Percentiles rank a stretch among this genome's conserved stretches.
phyloP scores from a whole-genome alignment of 2,329 filamentous ascomycete species.

The Penicillium sp. region DNA sequence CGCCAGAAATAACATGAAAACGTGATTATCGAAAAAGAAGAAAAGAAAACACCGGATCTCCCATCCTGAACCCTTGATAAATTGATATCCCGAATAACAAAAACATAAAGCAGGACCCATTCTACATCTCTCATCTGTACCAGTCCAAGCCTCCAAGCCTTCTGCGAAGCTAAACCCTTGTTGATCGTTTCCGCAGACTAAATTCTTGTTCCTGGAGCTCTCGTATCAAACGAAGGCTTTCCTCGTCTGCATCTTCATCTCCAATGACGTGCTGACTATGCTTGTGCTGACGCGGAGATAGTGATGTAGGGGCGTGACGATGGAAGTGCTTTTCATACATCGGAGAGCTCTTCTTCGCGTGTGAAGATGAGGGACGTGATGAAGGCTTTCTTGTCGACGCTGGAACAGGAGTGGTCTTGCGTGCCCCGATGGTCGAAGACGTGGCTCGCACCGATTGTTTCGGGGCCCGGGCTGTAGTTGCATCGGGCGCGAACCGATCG shows the following conservation, averaged over 20 bases:
- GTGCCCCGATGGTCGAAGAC: constrained; percentile 14
- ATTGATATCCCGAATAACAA: constrained; percentile 17
- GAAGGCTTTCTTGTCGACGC: constrained; percentile 30
- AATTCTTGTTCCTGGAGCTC: constrained; percentile 47
- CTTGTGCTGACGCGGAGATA: constrained; percentile 29
- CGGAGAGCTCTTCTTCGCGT: constrained; percentile 38
- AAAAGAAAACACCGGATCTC: constrained; percentile 15
- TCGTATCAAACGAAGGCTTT: constrained; percentile 44
- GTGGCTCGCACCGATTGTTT: constrained; percentile 24
- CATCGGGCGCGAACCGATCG: constrained; percentile 39
- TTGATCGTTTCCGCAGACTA: constrained; percentile 37
- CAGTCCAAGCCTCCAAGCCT: not conserved
- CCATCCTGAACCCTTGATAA: constrained; percentile 11
- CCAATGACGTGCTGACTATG: constrained; percentile 25
- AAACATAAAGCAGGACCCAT: constrained; percentile 11
- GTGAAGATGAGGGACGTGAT: constrained; percentile 38
- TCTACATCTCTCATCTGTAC: constrained; percentile 2
- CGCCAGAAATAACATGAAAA: constrained; percentile 9
- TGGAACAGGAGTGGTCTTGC: constrained; percentile 28
- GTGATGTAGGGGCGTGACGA: constrained; percentile 20
- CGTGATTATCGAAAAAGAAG: not conserved
- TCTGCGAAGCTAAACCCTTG: constrained; percentile 12
- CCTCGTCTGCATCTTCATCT: constrained; percentile 37
- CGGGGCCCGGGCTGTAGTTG: constrained; percentile 20
- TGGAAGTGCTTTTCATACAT: constrained; percentile 38